phyloP scores from a whole-genome alignment of 768 basidiomycete genomes.

The Boletus speciosus region DNA sequence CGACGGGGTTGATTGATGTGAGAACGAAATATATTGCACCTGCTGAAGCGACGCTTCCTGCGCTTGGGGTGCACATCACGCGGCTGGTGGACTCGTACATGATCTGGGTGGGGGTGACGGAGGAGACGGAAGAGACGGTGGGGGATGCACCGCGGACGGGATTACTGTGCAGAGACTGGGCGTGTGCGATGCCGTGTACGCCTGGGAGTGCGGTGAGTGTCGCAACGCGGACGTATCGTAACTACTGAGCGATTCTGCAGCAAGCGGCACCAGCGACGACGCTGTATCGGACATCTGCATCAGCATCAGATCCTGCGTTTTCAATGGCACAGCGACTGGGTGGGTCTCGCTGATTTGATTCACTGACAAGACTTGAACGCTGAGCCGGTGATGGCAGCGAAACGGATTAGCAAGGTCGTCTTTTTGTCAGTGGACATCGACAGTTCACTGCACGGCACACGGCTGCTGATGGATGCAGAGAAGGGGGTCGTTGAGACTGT shows the following conservation, averaged over 20 bases:
- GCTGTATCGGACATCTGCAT: slow-evolving; percentile 50
- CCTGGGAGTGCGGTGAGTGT: slow-evolving; percentile 23
- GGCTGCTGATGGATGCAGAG: slow-evolving; percentile 55
- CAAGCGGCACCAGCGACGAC: slow-evolving; percentile 46
- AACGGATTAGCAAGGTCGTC: slow-evolving; percentile 61
- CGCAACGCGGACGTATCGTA: not conserved
- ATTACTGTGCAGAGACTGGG: slow-evolving; percentile 70
- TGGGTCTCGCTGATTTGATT: slow-evolving; percentile 35
- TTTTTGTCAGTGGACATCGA: slow-evolving; percentile 69
- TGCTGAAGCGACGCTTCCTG: slow-evolving; percentile 49
- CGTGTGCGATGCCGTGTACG: slow-evolving; percentile 69
- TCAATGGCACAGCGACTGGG: slow-evolving; percentile 81
- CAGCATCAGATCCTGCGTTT: slow-evolving; percentile 58
- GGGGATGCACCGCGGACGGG: slow-evolving; percentile 52
- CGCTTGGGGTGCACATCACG: slow-evolving; percentile 65
- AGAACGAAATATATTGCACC: slow-evolving; percentile 48
- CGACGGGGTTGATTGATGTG: slow-evolving; percentile 36
- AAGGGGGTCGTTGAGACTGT: slow-evolving; percentile 52
- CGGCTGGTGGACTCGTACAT: slow-evolving; percentile 71
- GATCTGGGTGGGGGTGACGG: slow-evolving; percentile 74
- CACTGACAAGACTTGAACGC: not conserved
- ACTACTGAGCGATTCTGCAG: slow-evolving; percentile 4
- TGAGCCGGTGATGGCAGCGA: slow-evolving; percentile 40
- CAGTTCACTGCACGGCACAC: slow-evolving; percentile 45
- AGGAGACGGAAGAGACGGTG: slow-evolving; percentile 41